Base-by-base conservation (phyloP, 345 rosid genomes). In the Anastatica hierochuntica region DNA sequence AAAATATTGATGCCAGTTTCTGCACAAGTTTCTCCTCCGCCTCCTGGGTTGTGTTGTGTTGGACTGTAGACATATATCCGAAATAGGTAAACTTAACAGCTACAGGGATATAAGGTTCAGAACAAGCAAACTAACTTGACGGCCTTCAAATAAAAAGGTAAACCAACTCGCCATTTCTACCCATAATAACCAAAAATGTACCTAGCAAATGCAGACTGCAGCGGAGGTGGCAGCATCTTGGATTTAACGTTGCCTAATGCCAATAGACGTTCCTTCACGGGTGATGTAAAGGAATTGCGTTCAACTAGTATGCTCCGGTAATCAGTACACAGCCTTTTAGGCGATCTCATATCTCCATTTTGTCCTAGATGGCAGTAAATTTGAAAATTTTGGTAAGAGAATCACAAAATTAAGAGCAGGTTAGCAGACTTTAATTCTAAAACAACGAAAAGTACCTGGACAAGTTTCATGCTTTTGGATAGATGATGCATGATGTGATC, bases 21-120 rank as follows among this genome's bases (percentile, higher is more conserved):
- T 15, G 96, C 98, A 62, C 94, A 92, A 47, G 98, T 92, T 81
- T 88, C 98, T 53, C 98, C 98, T 58, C 94, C 94, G 23, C 98
- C 86, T 64, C 95, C 94, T 4, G 96, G 98, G 69, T 69, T 78
- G 53, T 90, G 96, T 37, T 95, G 83, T 30, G 90, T 88, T 17
- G 98, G 98, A 75, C 98, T 92, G 77, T 51, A 53, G 30, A 55
- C 10, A 58, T 7, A 26, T 38, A 43, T 44, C 18, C 29, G 8
- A 63, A 50, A 50, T n/a, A 29, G 30, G 49, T 44, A 37, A 40
- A 49, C 31, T 51, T 20, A 67, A 55, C 20, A 36, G 20, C 31
- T 14, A 31, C 41, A 37, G 18, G 11, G 55, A 52, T 31, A 63
- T 53, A 37, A 10, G 36, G 13, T 17, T 37, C 14, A 48, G 12